Percentiles rank a stretch among this genome's conserved stretches.
Evolutionary conservation across 2,329 filamentous ascomycete species (phyloP).

Genomic region (Talaromyces sp.): DNA sequence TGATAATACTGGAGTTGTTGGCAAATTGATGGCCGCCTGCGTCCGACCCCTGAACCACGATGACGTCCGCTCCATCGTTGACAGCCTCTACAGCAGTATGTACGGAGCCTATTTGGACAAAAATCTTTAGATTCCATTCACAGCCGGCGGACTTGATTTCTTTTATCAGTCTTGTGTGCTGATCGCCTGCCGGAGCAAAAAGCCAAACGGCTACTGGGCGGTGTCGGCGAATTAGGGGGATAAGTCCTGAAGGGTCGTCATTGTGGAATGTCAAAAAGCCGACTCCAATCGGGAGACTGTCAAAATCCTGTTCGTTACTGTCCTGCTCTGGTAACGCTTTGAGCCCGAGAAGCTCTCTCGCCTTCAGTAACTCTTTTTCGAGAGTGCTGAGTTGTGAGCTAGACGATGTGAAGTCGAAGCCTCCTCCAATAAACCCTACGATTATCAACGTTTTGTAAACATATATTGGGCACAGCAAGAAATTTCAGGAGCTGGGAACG

Average conservation of each 20-base stretch:
- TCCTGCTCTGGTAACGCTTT: not conserved
- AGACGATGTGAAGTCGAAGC: constrained; percentile 16
- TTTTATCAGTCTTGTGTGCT: constrained; percentile 30
- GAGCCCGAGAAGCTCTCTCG: constrained; percentile 8
- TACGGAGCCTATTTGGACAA: constrained; percentile 61
- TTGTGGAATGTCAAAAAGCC: constrained; percentile 59
- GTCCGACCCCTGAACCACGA: constrained; percentile 61
- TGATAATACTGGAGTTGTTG: constrained; percentile 51
- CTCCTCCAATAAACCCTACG: constrained; percentile 19
- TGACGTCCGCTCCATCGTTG: constrained; percentile 50
- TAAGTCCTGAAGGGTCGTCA: constrained; percentile 19
- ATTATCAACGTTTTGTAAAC: not conserved
- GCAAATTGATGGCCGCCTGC: constrained; percentile 61
- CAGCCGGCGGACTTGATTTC: constrained; percentile 24
- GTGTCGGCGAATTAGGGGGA: constrained; percentile 51
- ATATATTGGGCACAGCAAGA: no score
- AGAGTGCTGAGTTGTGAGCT: constrained; percentile 15
- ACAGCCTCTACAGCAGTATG: constrained; percentile 49
- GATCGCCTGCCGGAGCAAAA: constrained; percentile 54
- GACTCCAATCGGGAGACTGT: constrained; percentile 50
- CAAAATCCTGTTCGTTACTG: not conserved
- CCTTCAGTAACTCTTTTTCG: constrained; percentile 13
- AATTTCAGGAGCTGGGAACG: not conserved
- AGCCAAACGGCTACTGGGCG: constrained; percentile 61
- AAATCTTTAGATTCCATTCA: constrained; percentile 44